A percentile compares a stretch with the other conserved stretches of the same genome.
These are phyloP conservation scores for Claviceps monticola DNA, from an alignment of 2,329 filamentous ascomycete genomes.

Conservation along the genomic window DNA sequence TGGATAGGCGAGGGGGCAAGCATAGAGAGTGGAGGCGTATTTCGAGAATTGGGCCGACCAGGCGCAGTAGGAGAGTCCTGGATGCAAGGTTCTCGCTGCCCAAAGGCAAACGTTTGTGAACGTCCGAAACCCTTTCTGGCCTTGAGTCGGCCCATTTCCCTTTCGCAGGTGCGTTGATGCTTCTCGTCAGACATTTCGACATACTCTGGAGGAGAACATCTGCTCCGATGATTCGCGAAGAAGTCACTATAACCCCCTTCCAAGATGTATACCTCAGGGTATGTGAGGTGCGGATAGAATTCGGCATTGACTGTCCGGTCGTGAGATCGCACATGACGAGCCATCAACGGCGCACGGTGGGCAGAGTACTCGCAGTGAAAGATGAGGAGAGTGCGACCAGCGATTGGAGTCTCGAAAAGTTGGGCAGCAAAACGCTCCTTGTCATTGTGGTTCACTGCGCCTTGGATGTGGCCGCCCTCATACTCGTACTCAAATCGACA, in stretches of 20 bases:
- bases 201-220: constrained; percentile 90
- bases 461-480: constrained; percentile 86
- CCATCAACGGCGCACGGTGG: constrained; percentile 91
- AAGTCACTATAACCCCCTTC: constrained; percentile 94
- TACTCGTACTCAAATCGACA: constrained; percentile 99
- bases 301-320: constrained; percentile 79
- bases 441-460: constrained; percentile 92
- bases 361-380: constrained; percentile 99
- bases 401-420: constrained; percentile 56
- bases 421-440: constrained; percentile 73
- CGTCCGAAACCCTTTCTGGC: constrained; percentile 74
- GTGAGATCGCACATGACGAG: constrained; percentile 77
- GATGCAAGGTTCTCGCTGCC: constrained; percentile 47
- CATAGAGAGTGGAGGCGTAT: constrained; percentile 25
- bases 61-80: constrained; percentile 48
- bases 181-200: constrained; percentile 92
- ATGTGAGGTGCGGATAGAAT: constrained; percentile 77
- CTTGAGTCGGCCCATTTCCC: constrained; percentile 85
- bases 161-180: constrained; percentile 85
- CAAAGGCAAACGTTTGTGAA: constrained; percentile 92
- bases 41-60: constrained; percentile 26
- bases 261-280: constrained; percentile 92
- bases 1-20: constrained; percentile 31
- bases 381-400: constrained; percentile 65
- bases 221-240: constrained; percentile 61